Evolutionary conservation across 768 basidiomycete species (phyloP).

Genomic region (Lactarius trivialis): DNA sequence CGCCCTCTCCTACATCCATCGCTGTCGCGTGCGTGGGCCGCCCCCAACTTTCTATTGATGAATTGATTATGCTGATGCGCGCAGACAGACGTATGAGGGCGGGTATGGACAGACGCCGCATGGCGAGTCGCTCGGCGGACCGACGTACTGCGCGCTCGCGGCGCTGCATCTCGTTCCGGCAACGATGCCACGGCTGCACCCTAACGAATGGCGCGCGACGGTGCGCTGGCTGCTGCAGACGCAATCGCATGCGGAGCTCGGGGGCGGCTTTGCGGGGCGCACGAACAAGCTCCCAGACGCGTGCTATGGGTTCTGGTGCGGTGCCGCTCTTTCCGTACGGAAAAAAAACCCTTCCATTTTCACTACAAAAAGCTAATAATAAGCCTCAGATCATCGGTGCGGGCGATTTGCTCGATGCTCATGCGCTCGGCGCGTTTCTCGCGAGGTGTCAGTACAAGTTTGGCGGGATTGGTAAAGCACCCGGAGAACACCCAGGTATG

Average conservation of each 20-base stretch:
- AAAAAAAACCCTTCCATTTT: too few species aligned
- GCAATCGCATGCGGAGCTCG: conserved; percentile 39
- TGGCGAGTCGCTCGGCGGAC: conserved; percentile 90
- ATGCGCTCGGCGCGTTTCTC: conserved; percentile 56
- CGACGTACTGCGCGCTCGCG: conserved; percentile 88
- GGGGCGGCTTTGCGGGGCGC: conserved; percentile 83
- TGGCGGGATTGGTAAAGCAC: conserved; percentile 84
- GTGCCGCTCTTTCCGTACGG: conserved; percentile 64
- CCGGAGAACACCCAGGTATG: conserved; percentile 79
- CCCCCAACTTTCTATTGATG: background rate
- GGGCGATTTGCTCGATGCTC: conserved; percentile 47
- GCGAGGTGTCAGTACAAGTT: conserved; percentile 76
- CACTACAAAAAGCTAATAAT: too few species aligned
- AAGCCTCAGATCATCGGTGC: conserved; percentile 61
- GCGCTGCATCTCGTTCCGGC: conserved; percentile 51
- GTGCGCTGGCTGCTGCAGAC: conserved; percentile 74
- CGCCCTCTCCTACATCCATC: conserved; percentile 57
- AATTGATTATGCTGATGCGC: too few species aligned
- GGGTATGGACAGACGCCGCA: conserved; percentile 81
- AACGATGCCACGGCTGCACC: conserved; percentile 26
- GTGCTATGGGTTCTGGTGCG: conserved; percentile 97
- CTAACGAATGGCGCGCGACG: conserved; percentile 44
- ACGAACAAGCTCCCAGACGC: conserved; percentile 86
- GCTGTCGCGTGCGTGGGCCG: conserved; percentile 58
- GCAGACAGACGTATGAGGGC: conserved; percentile 88